phyloP scores from a whole-genome alignment of 441 rosid species.

The Adansonia grandidieri region DNA sequence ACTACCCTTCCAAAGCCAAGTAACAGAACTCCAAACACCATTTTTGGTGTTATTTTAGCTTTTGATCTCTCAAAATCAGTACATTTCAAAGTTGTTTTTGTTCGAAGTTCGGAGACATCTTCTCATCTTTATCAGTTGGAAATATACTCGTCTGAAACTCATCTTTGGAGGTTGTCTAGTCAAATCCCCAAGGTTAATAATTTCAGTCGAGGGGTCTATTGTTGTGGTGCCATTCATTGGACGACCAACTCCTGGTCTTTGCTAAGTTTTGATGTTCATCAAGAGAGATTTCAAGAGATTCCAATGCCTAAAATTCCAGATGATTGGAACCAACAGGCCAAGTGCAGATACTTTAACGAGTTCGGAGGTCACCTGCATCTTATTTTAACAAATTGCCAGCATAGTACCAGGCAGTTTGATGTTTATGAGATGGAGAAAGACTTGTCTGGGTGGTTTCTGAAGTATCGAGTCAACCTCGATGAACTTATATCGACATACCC shows the following conservation, averaged over 20 bases:
- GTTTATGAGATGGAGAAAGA: slow-evolving; percentile 39
- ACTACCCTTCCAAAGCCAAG: slow-evolving; percentile 22
- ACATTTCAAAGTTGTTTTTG: slow-evolving; percentile 37
- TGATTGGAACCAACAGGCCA: slow-evolving; percentile 4
- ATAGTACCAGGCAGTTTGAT: slow-evolving; percentile 23
- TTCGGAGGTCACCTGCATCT: slow-evolving; percentile 37
- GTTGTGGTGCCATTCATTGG: slow-evolving; percentile 42
- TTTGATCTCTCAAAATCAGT: slow-evolving; percentile 42
- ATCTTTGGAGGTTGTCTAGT: slow-evolving; percentile 31
- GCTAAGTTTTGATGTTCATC: slow-evolving; percentile 25
- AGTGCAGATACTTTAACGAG: slow-evolving; percentile 35
- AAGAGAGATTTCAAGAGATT: slow-evolving; percentile 34
- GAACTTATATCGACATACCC: slow-evolving; percentile 23
- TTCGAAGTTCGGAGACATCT: neutral
- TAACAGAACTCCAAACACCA: neutral
- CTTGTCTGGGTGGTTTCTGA: slow-evolving; percentile 37
- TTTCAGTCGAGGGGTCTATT: slow-evolving; percentile 27
- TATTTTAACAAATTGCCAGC: slow-evolving; percentile 29
- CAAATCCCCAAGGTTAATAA: neutral
- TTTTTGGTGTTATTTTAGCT: slow-evolving; percentile 35
- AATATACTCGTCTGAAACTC: slow-evolving; percentile 37
- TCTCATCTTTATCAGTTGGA: slow-evolving; percentile 22
- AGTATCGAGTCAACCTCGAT: slow-evolving; percentile 31
- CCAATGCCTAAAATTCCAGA: slow-evolving; percentile 32
- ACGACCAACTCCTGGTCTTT: slow-evolving; percentile 26